These are phyloP conservation scores for Agaricus blazei DNA, from an alignment of 768 basidiomycete genomes.

Conservation along the genomic window DNA sequence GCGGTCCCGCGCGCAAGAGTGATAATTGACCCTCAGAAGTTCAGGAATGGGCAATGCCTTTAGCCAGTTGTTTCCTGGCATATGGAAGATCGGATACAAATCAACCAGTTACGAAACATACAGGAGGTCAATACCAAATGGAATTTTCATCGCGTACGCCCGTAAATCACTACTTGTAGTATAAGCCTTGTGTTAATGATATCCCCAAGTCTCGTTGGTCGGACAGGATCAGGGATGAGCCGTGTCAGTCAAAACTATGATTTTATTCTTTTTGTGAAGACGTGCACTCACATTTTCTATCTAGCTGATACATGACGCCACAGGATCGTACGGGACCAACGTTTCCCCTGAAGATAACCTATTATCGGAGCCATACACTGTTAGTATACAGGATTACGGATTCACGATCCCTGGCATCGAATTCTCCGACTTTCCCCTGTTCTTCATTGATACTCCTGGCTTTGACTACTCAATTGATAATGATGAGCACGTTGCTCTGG, in stretches of 20 bases:
- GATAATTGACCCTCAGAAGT: background rate
- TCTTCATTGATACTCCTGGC: constrained; percentile 8
- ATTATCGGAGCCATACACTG: background rate
- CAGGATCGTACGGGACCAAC: background rate
- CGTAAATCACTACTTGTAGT: too few relatives aligned
- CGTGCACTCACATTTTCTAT: too few relatives aligned
- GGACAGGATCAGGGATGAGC: constrained; percentile 1
- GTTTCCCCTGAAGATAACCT: background rate
- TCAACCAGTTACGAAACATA: background rate
- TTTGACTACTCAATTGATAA: background rate
- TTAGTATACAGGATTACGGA: background rate
- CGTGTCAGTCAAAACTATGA: background rate
- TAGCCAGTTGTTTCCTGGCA: background rate
- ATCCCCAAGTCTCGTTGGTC: background rate
- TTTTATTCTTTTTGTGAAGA: too few relatives aligned
- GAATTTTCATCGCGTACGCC: background rate
- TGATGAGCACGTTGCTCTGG: background rate
- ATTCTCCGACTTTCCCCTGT: constrained; percentile 2
- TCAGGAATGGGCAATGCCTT: background rate
- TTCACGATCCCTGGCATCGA: constrained; percentile 4
- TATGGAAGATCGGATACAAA: background rate
- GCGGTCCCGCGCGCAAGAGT: too few relatives aligned
- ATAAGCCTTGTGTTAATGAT: background rate
- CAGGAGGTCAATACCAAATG: background rate
- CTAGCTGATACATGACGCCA: constrained; percentile 3